Base-by-base conservation (phyloP, 768 basidiomycete species). In the Tricholoma sp. region DNA sequence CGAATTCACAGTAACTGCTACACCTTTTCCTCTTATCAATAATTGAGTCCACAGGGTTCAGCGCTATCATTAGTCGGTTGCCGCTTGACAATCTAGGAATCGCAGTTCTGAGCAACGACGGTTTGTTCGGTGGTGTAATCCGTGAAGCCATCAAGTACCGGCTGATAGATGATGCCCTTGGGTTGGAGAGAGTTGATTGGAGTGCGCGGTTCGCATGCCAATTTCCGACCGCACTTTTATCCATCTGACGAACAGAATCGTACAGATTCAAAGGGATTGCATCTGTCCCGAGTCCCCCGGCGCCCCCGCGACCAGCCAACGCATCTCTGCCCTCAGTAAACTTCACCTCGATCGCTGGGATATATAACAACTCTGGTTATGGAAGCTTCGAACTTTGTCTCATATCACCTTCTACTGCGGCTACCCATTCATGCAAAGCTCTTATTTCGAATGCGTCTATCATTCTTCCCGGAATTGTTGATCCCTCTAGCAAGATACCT, bases 101-200 rank as follows among this genome's bases (percentile, higher is more conserved):
- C 9, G 65, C 65, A 1, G 68, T 71, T 21, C 51, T 71, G 14
- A 63, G 64, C 12, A 71, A 71, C 54, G 69, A 71, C 35, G 55
- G 67, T 29, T 54, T 60, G 9, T 64, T 65, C 49, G 68, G 69
- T 0, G 45, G 9, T 7, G 21, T 39, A 2, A 59, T 68, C 27
- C 41, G 52, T 16, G 62, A 66, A 16, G 52, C 66, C 24, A 59
- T 69, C 41, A 68, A 66, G 49, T 67, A 60, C 57, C 62, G 64
- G 50, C 60, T 71, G 35, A 50, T 67, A 41, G 69, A 71, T 54
- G 46, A 56, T n/a, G 60, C 61, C 7, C 57, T 69, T 3, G 57
- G 58, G 4, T 57, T 67, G 18, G 55, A 66, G 18, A 59, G 59
- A n/a, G 59, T 71, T 16, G 66, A 69, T 53, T 71, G 69, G 69